A percentile compares a stretch with the other conserved stretches of the same genome.
phyloP scores from a whole-genome alignment of 108 stramenopile species.

The Cyclotella choctawhatcheeana region DNA sequence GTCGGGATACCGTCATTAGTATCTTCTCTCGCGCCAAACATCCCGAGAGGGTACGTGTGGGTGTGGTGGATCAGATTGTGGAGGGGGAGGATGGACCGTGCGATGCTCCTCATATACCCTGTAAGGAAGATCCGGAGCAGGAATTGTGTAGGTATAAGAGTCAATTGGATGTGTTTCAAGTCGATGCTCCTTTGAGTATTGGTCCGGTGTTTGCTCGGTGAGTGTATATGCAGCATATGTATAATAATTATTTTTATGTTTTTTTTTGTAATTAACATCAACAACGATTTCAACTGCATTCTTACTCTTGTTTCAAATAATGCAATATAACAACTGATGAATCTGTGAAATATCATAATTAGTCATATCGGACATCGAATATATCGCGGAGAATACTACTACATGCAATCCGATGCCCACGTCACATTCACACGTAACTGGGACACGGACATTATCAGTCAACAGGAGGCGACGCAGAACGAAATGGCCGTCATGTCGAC shows the following conservation, averaged over 20 bases:
- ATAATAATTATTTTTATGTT: too few relatives aligned
- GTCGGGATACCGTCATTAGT: conserved; percentile 70
- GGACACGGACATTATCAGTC: conserved; percentile 89
- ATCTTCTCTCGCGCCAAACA: conserved; percentile 66
- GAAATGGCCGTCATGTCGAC: conserved; percentile 94
- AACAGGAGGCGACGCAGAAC: conserved; percentile 80
- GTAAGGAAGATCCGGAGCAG: conserved; percentile 67
- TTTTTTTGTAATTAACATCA: too few relatives aligned
- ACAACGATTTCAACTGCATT: too few relatives aligned
- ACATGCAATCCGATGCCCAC: conserved; percentile 96
- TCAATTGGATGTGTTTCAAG: conserved; percentile 82
- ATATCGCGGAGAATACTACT: conserved; percentile 94
- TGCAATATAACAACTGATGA: not conserved
- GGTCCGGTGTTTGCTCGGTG: conserved; percentile 90
- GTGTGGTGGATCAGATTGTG: conserved; percentile 84
- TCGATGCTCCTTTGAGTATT: conserved; percentile 80
- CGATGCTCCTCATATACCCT: conserved; percentile 74
- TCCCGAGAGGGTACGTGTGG: conserved; percentile 74
- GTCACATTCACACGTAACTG: conserved; percentile 89
- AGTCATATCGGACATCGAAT: conserved; percentile 83
- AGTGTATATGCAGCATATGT: too few relatives aligned
- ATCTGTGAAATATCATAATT: too few relatives aligned
- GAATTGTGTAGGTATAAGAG: conserved; percentile 73
- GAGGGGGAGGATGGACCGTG: conserved; percentile 78
- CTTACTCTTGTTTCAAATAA: too few relatives aligned